These are phyloP conservation scores for Coccomyxa subellipsoidea DNA, from an alignment of 163 green algal species.

Conservation along the genomic window DNA sequence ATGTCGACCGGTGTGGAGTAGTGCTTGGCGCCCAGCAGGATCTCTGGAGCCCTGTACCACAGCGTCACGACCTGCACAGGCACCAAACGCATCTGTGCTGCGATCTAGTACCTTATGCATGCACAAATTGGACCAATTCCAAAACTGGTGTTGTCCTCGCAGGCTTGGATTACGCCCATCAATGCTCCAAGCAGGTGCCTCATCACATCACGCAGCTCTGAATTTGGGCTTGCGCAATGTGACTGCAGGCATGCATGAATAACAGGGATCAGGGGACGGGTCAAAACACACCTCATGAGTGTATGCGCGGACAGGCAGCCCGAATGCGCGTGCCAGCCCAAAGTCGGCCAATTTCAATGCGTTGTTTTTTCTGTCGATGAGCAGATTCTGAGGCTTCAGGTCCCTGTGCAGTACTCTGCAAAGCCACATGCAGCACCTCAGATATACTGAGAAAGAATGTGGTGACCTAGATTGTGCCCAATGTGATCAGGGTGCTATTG, in stretches of 20 bases:
- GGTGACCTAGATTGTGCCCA: background rate
- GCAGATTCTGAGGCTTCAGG: slow-evolving; percentile 97
- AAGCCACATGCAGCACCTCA: background rate
- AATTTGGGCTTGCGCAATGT: too few species aligned
- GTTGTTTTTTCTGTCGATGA: slow-evolving; percentile 83
- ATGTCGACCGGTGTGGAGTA: slow-evolving; percentile 96
- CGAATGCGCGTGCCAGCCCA: slow-evolving; percentile 91
- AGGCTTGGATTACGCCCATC: too few species aligned
- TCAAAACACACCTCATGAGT: slow-evolving; percentile 85
- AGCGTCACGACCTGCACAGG: slow-evolving; percentile 87
- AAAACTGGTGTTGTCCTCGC: too few species aligned
- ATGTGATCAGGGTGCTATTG: too few species aligned
- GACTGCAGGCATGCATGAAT: background rate
- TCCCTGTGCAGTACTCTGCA: slow-evolving; percentile 91
- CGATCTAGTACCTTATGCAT: background rate
- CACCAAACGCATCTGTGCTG: background rate
- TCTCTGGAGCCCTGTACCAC: slow-evolving; percentile 96
- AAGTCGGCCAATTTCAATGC: slow-evolving; percentile 96
- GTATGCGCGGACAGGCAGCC: slow-evolving; percentile 89
- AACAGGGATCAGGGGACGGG: background rate
- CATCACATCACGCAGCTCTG: too few species aligned
- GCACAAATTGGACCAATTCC: too few species aligned
- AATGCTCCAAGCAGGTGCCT: too few species aligned
- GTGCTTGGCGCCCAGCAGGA: slow-evolving; percentile 88
- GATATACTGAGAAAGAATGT: background rate